Percentiles rank a stretch among this genome's conserved stretches.
These are phyloP conservation scores for Proteromonas lacertae DNA, from an alignment of 352 stramenopile genomes.

Conservation along the genomic window DNA sequence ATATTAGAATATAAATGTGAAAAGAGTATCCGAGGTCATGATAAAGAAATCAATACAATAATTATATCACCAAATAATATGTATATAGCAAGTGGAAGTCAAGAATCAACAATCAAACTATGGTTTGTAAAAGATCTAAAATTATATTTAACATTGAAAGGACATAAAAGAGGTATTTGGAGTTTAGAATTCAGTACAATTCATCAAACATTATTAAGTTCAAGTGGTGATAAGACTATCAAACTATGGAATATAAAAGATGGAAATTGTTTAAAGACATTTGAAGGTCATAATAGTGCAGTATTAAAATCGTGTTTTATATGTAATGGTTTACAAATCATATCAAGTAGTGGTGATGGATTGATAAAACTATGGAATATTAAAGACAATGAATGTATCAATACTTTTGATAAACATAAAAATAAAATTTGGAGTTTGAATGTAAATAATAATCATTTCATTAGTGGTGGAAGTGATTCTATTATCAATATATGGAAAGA, in stretches of 20 bases:
- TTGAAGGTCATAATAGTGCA: conserved; percentile 44
- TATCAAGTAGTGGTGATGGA: conserved; percentile 71
- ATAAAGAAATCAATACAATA: conserved; percentile 84
- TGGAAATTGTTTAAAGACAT: conserved; percentile 73
- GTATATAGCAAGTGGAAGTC: conserved; percentile 69
- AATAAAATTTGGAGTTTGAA: conserved; percentile 89
- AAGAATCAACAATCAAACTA: conserved; percentile 90
- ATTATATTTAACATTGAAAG: conserved; percentile 51
- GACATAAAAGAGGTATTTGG: conserved; percentile 88
- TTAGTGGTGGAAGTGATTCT: too few species aligned
- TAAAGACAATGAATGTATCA: conserved; percentile 78
- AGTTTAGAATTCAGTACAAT: conserved; percentile 66
- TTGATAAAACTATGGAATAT: conserved; percentile 93
- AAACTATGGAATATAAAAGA: conserved; percentile 81
- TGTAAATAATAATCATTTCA: too few species aligned
- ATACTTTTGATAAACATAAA: conserved; percentile 70
- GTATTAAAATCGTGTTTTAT: conserved; percentile 48
- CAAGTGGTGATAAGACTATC: conserved; percentile 71
- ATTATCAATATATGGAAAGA: too few species aligned
- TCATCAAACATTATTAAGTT: conserved; percentile 68
- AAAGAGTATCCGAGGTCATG: conserved; percentile 25
- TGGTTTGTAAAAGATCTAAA: conserved; percentile 54
- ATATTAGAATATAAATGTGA: conserved; percentile 6
- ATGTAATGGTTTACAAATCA: conserved; percentile 49
- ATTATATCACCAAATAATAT: conserved; percentile 80